phyloP scores from a whole-genome alignment of 306 rosid genomes.

The Benincasa hispida region DNA sequence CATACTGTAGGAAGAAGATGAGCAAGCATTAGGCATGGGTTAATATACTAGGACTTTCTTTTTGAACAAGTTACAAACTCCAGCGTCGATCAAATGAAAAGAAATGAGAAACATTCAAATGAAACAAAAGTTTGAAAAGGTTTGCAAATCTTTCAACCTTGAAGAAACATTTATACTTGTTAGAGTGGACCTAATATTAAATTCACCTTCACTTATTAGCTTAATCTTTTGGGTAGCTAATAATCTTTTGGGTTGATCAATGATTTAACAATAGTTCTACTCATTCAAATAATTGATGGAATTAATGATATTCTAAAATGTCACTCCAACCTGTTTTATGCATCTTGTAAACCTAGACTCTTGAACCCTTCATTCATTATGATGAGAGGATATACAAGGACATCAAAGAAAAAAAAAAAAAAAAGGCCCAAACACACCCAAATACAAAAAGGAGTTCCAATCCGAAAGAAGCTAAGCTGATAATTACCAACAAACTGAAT shows the following conservation, averaged over 20 bases:
- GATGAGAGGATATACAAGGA: no score
- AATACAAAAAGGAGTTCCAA: no score
- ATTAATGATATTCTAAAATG: not conserved
- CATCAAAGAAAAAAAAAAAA: no score
- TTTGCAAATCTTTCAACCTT: not conserved
- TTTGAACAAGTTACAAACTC: not conserved
- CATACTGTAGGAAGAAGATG: conserved; percentile 25
- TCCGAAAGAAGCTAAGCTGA: no score
- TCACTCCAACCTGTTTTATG: not conserved
- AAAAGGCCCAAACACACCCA: no score
- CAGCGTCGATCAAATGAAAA: not conserved
- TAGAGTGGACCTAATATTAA: no score
- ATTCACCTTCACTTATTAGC: no score
- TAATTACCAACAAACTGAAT: no score
- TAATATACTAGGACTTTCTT: no score
- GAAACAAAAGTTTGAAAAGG: not conserved
- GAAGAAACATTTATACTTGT: not conserved
- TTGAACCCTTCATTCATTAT: no score
- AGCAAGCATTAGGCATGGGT: not conserved
- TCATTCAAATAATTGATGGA: not conserved
- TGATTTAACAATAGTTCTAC: not conserved
- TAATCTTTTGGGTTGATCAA: no score
- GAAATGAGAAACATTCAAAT: not conserved
- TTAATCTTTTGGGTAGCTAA: no score
- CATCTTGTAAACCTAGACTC: not conserved